Evolutionary conservation across 2,329 filamentous ascomycete species (phyloP), one percentile per base, ranked within the genome.

Genomic region (Venturiaceae sp.): DNA sequence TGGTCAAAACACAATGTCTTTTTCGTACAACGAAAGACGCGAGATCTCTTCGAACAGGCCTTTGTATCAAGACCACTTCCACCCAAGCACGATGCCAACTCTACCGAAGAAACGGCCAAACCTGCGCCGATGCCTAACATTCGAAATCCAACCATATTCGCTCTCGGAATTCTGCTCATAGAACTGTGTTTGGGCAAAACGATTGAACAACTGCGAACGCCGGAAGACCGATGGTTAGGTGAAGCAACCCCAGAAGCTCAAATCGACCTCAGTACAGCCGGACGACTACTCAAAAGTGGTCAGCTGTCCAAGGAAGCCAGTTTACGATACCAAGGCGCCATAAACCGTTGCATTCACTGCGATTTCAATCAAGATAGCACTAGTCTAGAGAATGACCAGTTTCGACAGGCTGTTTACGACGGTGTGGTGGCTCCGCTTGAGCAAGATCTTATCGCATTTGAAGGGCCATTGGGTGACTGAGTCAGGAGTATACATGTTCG

Each of bases 151-250:
- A 58, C 50, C 3, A 44, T 63, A 5, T 60, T 62, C 41, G 47
- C 59, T 13, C 34, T 61, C 8, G 61, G 56, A 19, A 60, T 62
- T 36, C 56, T 59, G 26, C 55, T 63, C 3, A 60, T 62, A 16
- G 61, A 62, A 37, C 54, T 62, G 8, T 53, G 58, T 33, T 41
- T 55, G 21, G 58, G 41, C 8, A 32, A 57, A 26, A 23, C 58
- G 6, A 44, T 59, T 26, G 54, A 59, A 52, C n/a, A 33, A n/a
- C 30, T 55, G 21, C 47, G 52, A 23, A 23, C 21, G 30, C 53
- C 58, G 21, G 39, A 33, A 9, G 53, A 44, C 14, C 13, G 11
- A 3, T 13, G 13, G 16, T 19, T 32, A n/a, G 16, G 19, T 23
- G 2, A 28, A 7, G 14, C 11, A n/a, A 46, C 32, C 7, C 39